Base-by-base conservation (phyloP, 345 rosid genomes). In the Rhodamnia rubescens region DNA sequence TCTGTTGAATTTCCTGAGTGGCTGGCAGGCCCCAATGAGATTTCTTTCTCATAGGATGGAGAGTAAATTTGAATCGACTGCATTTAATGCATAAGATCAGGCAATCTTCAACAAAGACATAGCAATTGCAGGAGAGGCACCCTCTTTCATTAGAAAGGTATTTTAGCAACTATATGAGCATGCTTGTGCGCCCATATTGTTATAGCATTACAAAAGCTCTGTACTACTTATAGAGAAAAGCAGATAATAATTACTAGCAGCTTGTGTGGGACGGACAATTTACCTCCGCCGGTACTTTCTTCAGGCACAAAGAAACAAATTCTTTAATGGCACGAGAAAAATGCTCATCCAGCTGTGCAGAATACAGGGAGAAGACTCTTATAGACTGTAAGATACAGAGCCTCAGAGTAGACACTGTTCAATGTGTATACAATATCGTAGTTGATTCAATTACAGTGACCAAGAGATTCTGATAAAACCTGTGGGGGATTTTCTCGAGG, bases 401-500 rank as follows among this genome's bases (percentile, higher is more conserved):
- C 74, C 57, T 57, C 87, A 55, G 55, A 61, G 85, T 82, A 10
- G 42, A 59, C 54, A 55, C 82, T 50, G 82, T 47, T 16, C 82
- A 27, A 64, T 1, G 21, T 47, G 56, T 55, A 50, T 47, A 44
- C 49, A 53, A 50, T 74, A 59, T 64, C 64, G 74, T 18, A 53
- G 74, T 57, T 51, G 53, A 69, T 83, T 80, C 52, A 86, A 85
- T 88, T 82, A 85, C 58, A 85, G 87, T 32, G 83, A 88, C 61
- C 81, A 90, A 84, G 86, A 84, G 83, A 83, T 84, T 81, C 54
- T 87, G 82, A 84, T 82, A 88, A 86, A 91, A 98, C 99, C 99
- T 98, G 99, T 13, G 99, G 99, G 53, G 99, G 99, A 92, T 88
- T 98, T 93, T 98, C 99, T 89, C 98, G 95, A 69, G 99, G 99